Evolutionary conservation across 23 red algal species (phyloP), one percentile per base, ranked within the genome.

Genomic region (Agarophyton chilense): DNA sequence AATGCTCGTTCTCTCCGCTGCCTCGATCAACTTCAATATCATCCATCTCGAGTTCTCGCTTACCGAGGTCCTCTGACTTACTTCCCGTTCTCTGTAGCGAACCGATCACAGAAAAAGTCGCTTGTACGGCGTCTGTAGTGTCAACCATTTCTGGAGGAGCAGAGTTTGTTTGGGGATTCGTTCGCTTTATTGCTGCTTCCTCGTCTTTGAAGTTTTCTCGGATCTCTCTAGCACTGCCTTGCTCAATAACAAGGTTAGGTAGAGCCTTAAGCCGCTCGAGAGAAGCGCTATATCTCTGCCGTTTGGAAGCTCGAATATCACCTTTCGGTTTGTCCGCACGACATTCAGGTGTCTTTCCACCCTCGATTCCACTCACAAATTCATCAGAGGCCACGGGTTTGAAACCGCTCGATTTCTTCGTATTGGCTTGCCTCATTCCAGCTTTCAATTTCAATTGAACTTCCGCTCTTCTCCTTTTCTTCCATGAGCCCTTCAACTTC

Each of bases 341-440:
- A 12, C 55, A 51, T 38, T 32, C 55, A 2, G 28, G 53, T 39
- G 22, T 32, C 36, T 61, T 52, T 45, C 34, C 38, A n/a, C 18
- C 43, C 25, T 86, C 82, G 26, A 86, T 86, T 68, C 82, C 82
- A 31, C 82, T 86, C 1, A 45, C 60, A 71, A 86, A 86, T 47
- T 86, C 82, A 71, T 86, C 82, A 25, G 58, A 73, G 25, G 14
- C 58, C 22, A 39, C 18, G 16, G 19, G 45, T 74, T 57, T 73
- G 21, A 35, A 19, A 34, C 26, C 19, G 9, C 11, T 19, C 18
- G 64, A 45, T 72, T 21, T 45, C 50, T 80, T 16, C 41, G 22
- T 80, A 0, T 36, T 1, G 4, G 77, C n/a, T 60, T 62, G 22
- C 49, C 50, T 54, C 42, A 51, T 80, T 80, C 36, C 77, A 40